These are phyloP conservation scores for Oenanthe sinensis DNA, from an alignment of 129 eudicot genomes.

Conservation along the genomic window DNA sequence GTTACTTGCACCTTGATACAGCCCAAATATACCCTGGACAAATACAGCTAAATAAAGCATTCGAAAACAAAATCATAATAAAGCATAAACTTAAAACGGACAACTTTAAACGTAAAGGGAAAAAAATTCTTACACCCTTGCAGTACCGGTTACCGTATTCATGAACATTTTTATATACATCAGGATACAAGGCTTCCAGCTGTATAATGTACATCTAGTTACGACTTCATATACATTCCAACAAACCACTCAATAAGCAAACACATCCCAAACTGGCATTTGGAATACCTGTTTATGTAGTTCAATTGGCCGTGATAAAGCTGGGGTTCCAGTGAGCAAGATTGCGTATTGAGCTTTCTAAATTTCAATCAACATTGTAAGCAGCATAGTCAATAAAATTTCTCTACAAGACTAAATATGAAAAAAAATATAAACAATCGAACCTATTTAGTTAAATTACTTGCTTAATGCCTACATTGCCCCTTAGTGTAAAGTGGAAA, in stretches of 20 bases:
- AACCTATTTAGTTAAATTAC: neutral
- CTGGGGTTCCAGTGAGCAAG: conserved; percentile 97
- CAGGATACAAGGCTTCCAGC: conserved; percentile 94
- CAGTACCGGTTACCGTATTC: conserved; percentile 95
- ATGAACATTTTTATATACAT: conserved; percentile 69
- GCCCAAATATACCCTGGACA: conserved; percentile 76
- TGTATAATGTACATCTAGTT: conserved; percentile 23
- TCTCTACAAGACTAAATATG: neutral
- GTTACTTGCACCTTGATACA: conserved; percentile 96
- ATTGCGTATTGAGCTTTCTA: conserved; percentile 79
- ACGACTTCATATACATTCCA: neutral
- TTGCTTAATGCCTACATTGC: neutral
- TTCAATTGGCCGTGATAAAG: conserved; percentile 92
- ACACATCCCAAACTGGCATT: neutral
- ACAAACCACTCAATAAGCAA: neutral
- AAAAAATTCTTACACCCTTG: conserved; percentile 71
- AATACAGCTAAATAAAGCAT: conserved; percentile 11
- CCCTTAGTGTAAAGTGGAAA: neutral
- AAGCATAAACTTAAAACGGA: neutral
- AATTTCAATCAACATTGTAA: conserved; percentile 13
- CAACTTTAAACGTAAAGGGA: neutral
- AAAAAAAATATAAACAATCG: neutral
- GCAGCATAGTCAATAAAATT: conserved; percentile 1
- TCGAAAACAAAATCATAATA: neutral
- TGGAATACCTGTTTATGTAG: conserved; percentile 67